Evolutionary conservation across 225 moss, liverwort and hornwort genomes (phyloP).

Genomic region (Pseudisothecium myosuroides): DNA sequence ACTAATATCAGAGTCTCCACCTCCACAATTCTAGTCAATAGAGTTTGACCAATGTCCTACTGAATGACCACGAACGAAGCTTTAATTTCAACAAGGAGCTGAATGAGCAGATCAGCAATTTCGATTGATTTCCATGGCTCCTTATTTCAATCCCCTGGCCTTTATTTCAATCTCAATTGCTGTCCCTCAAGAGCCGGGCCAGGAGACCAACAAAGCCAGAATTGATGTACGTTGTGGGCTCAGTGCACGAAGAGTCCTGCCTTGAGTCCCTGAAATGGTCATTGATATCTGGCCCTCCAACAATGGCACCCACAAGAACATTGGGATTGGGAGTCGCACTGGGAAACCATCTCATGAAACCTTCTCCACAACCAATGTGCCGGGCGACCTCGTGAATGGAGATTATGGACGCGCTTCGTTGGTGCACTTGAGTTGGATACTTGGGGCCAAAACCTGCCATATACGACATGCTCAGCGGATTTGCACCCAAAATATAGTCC

Average conservation of each 20-base stretch:
- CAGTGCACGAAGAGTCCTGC: conserved; percentile 49
- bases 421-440: conserved; percentile 68
- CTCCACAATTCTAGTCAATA: background rate
- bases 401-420: conserved; percentile 63
- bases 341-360: conserved; percentile 52
- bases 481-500: conserved; percentile 72
- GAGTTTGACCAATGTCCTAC: background rate
- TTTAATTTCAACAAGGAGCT: background rate
- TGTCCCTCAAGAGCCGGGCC: conserved; percentile 35
- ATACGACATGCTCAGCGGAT: conserved; percentile 61
- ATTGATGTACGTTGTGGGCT: conserved; percentile 84
- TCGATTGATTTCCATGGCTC: background rate
- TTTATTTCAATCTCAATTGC: background rate
- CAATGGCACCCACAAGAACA: conserved; percentile 61
- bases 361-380: conserved; percentile 43
- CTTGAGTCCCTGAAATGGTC: conserved; percentile 51
- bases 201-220: conserved; percentile 70
- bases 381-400: conserved; percentile 37
- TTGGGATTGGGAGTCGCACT: conserved; percentile 54
- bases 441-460: conserved; percentile 75
- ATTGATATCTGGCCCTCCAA: conserved; percentile 52
- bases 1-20: background rate
- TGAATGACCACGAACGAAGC: background rate
- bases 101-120: background rate
- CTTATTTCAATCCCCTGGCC: too few species aligned